phyloP scores from a whole-genome alignment of 2,329 filamentous ascomycete species.

The Scopulariopsis brevicaulis region DNA sequence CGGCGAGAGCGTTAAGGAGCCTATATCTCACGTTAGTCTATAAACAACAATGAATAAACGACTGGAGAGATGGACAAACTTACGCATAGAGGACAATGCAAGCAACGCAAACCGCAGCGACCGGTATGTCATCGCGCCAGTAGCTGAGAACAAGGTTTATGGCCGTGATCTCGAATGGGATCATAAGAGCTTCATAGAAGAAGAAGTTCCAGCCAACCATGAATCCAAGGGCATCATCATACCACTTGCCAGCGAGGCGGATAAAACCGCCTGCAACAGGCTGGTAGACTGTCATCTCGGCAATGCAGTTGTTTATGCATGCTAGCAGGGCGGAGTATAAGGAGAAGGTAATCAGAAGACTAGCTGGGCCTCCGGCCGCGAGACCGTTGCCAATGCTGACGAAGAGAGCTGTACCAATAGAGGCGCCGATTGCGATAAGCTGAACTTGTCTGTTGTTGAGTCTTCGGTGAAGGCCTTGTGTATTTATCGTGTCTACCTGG shows the following conservation, averaged over 20 bases:
- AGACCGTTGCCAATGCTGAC: slow-evolving; percentile 48
- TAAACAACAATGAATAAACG: neutral
- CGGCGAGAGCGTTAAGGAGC: no score
- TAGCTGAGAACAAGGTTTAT: slow-evolving; percentile 28
- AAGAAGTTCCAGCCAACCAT: slow-evolving; percentile 31
- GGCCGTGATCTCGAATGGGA: slow-evolving; percentile 30
- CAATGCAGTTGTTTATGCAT: slow-evolving; percentile 52
- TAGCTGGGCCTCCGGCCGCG: slow-evolving; percentile 28
- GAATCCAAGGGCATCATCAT: slow-evolving; percentile 52
- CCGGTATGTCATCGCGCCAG: slow-evolving; percentile 37
- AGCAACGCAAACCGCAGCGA: neutral
- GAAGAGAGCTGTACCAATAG: slow-evolving; percentile 47
- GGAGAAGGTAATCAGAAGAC: slow-evolving; percentile 46
- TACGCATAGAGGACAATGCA: neutral
- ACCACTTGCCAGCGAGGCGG: slow-evolving; percentile 52
- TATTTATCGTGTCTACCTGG: neutral
- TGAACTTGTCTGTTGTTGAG: slow-evolving; percentile 45
- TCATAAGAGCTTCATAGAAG: slow-evolving; percentile 28
- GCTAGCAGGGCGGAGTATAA: slow-evolving; percentile 33
- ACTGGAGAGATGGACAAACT: neutral
- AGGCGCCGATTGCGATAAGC: slow-evolving; percentile 45
- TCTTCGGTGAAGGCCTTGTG: slow-evolving; percentile 36
- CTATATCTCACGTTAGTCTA: neutral
- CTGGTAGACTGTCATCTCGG: slow-evolving; percentile 53
- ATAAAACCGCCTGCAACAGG: slow-evolving; percentile 53